Evolutionary conservation across 768 basidiomycete genomes (phyloP).

Genomic region (Saitozyma podzolica): DNA sequence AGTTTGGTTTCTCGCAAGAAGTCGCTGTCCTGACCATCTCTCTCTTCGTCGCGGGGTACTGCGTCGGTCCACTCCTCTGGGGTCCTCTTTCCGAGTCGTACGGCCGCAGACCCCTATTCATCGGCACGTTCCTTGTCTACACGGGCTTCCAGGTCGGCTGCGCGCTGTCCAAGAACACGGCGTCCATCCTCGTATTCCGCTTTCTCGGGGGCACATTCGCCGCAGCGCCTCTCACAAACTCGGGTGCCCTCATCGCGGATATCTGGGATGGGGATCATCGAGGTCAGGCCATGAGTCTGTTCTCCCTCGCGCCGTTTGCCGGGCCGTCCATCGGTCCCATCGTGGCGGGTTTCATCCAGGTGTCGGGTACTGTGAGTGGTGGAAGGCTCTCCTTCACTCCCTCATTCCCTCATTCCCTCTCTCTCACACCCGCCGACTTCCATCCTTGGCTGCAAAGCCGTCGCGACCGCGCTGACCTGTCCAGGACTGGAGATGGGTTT

Average conservation of each 20-base stretch:
- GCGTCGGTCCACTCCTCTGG: constrained; percentile 52
- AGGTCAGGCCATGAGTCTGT: constrained; percentile 52
- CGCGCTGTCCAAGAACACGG: constrained; percentile 53
- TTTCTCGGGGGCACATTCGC: constrained; percentile 54
- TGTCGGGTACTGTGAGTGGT: constrained; percentile 42
- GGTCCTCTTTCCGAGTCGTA: constrained; percentile 51
- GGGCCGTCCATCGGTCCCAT: constrained; percentile 53
- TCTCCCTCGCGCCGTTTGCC: constrained; percentile 54
- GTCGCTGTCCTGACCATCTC: constrained; percentile 46
- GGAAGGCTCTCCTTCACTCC: not conserved
- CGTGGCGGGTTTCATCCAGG: constrained; percentile 51
- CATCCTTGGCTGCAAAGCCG: no score
- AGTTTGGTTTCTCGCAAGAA: constrained; percentile 47
- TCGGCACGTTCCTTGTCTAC: constrained; percentile 52
- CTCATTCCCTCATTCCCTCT: not conserved
- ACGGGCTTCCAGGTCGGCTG: constrained; percentile 52
- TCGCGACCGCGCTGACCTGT: no score
- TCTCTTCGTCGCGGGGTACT: constrained; percentile 50
- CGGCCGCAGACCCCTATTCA: constrained; percentile 53
- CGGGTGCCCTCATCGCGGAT: constrained; percentile 54
- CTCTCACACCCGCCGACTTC: no score
- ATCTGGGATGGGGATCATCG: constrained; percentile 53
- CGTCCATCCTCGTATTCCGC: constrained; percentile 54
- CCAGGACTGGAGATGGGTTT: constrained; percentile 48
- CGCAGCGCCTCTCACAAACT: constrained; percentile 54